Percentiles rank a stretch among this genome's conserved stretches.
phyloP scores from a whole-genome alignment of 2,329 filamentous ascomycete genomes.

The Teratosphaeria epicoccoides region DNA sequence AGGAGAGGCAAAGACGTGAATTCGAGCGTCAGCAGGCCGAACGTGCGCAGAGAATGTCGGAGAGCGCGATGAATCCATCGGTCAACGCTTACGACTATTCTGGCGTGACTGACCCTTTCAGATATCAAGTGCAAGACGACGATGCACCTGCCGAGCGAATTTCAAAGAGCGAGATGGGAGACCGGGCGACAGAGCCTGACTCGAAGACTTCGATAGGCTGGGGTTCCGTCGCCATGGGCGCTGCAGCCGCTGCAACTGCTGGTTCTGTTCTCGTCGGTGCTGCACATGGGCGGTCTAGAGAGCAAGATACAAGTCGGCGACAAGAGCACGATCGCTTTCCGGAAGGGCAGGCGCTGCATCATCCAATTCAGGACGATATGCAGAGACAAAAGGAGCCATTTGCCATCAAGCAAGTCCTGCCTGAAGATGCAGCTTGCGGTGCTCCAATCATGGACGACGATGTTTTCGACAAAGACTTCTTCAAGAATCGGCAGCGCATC shows the following conservation, averaged over 20 bases:
- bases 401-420: constrained; percentile 15
- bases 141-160: not conserved
- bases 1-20: constrained; percentile 6
- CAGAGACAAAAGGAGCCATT: not conserved
- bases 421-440: constrained; percentile 25
- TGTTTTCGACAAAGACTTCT: constrained; percentile 36
- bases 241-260: constrained; percentile 23
- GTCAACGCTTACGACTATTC: not conserved
- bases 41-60: not conserved
- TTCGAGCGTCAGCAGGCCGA: constrained; percentile 15
- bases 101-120: not conserved
- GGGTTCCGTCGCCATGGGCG: constrained; percentile 28
- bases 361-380: constrained; percentile 6
- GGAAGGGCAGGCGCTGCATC: constrained; percentile 5
- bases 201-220: constrained; percentile 20
- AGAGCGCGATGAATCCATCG: not conserved
- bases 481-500: constrained; percentile 27
- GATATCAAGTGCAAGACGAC: not conserved
- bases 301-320: constrained; percentile 10
- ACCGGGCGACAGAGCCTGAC: constrained; percentile 15
- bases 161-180: constrained; percentile 6
- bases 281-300: constrained; percentile 8
- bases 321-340: constrained; percentile 6
- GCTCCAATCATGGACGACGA: constrained; percentile 35
- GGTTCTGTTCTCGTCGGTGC: constrained; percentile 20